A percentile compares a stretch with the other conserved stretches of the same genome.
Conservation (phyloP, 1,284 basidiomycete genomes). For the Pisolithus thermaeus region DNA sequence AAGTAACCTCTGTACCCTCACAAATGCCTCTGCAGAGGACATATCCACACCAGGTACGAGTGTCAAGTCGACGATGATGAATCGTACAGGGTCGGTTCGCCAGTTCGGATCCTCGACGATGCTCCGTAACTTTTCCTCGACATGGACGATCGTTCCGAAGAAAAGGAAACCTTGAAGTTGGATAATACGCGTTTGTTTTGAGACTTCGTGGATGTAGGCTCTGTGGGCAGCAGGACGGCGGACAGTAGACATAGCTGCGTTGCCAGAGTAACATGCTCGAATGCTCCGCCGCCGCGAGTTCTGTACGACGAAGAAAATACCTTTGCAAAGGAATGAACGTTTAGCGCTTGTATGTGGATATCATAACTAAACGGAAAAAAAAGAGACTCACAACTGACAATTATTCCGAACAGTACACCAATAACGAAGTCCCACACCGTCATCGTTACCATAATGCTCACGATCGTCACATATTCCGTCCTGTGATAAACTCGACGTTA, state of each 20-base stretch:
- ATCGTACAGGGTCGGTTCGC: constrained; percentile 79
- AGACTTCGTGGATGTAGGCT: constrained; percentile 86
- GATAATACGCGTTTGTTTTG: constrained; percentile 87
- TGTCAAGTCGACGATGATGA: constrained; percentile 82
- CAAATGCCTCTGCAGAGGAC: constrained; percentile 92
- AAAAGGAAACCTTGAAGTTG: constrained; percentile 92
- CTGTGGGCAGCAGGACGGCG: constrained; percentile 85
- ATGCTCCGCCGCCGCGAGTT: constrained; percentile 84
- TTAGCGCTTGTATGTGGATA: not conserved
- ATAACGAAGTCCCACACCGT: constrained; percentile 92
- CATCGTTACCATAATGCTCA: constrained; percentile 86
- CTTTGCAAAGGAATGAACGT: constrained; percentile 31
- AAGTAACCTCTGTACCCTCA: constrained; percentile 86
- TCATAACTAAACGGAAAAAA: too few relatives aligned
- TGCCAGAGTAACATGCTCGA: constrained; percentile 72
- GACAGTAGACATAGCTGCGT: constrained; percentile 85
- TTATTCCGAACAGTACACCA: constrained; percentile 89
- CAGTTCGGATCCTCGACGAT: constrained; percentile 75
- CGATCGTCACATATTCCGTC: constrained; percentile 72
- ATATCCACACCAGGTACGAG: constrained; percentile 91
- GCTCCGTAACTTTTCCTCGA: constrained; percentile 76
- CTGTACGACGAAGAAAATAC: constrained; percentile 95
- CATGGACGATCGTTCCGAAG: constrained; percentile 90
- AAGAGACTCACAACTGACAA: constrained; percentile 75
- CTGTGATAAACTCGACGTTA: constrained; percentile 24